Evolutionary conservation across 441 rosid species (phyloP), one percentile per base, ranked within the genome.

Genomic region (Adansonia madagascariensis): DNA sequence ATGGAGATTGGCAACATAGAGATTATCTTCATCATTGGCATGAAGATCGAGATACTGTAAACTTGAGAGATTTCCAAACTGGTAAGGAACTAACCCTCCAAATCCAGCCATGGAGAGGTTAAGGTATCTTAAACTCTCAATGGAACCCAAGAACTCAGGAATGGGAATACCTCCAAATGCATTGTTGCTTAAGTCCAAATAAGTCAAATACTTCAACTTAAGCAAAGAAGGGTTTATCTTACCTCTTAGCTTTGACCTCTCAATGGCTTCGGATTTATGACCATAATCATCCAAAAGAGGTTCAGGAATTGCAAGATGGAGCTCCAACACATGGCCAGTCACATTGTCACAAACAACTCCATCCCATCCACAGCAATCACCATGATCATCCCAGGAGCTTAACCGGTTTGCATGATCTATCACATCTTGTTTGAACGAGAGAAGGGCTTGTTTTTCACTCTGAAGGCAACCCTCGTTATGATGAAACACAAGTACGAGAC

Each of bases 391-490:
- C 74, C 61, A 70, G 0, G 74, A 75, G 8, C 27, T 22, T 1
- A 82, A 74, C n/a, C 43, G 67, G 44, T 75, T 69, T 47, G 74
- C 71, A 31, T 75, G 64, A 27, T 79, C 82, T 1, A 0, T 11
- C 1, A 76, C 57, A 8, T 66, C 82, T 1, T 46, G 56, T 41
- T 77, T 82, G 20, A 82, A 73, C 24, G 17, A 46, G 12, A 79
- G 17, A 61, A 82, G 80, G 31, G 76, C 82, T 44, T 82, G 57
- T 55, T 46, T 82, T 53, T 82, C 82, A 15, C 64, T 62, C 41
- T 76, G 47, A 9, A 14, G 27, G 12, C 74, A 70, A 27, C 46
- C 57, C 43, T 14, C 73, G 47, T 47, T 20, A 35, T 31, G 39
- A 63, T 31, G 20, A 35, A 14, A 41, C 39, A n/a, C 3, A 9